Evolutionary conservation across 768 basidiomycete genomes (phyloP).

Genomic region (Rhodotorula taiwanensis): DNA sequence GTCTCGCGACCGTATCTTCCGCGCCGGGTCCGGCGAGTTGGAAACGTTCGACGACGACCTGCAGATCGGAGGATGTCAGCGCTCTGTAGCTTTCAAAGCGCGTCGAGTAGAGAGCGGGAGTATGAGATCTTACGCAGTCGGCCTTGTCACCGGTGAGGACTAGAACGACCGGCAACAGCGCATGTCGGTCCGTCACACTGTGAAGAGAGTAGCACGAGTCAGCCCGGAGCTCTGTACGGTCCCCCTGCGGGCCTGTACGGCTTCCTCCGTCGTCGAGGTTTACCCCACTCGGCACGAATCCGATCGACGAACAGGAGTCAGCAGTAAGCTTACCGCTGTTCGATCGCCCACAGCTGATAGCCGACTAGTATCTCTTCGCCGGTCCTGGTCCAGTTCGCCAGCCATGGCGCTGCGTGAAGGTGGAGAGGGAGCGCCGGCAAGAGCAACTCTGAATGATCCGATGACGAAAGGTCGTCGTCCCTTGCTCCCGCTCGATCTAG

Average conservation of each 20-base stretch:
- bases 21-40: background rate
- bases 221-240: too few species aligned
- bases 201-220: too few species aligned
- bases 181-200: conserved; percentile 3
- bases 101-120: too few species aligned
- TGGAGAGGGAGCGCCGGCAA: background rate
- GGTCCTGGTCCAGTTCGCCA: background rate
- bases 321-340: background rate
- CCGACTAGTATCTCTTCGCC: background rate
- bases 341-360: conserved; percentile 4
- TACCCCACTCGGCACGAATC: background rate
- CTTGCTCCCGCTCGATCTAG: too few species aligned
- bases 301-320: background rate
- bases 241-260: too few species aligned
- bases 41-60: background rate
- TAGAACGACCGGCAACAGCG: conserved; percentile 1
- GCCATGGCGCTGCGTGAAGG: background rate
- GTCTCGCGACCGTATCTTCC: background rate
- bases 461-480: background rate
- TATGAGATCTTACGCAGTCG: background rate
- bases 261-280: background rate
- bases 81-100: background rate
- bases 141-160: conserved; percentile 14
- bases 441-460: too few species aligned
- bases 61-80: background rate